Conservation (phyloP, 495 filamentous ascomycete species). For the Baudoinia panamericana region DNA sequence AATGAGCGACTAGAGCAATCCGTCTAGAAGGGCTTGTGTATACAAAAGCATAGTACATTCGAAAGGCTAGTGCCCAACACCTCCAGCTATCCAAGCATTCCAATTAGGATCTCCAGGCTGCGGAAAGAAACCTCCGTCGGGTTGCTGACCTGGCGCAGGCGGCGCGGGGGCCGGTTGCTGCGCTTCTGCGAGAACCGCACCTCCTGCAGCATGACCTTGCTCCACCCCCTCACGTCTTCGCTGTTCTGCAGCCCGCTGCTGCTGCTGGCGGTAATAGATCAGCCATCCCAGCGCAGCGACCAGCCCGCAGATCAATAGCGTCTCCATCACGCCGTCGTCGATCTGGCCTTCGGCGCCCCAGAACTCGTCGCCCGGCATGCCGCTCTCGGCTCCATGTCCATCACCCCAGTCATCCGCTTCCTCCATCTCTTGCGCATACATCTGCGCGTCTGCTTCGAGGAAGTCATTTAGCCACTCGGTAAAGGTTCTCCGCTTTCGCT, state of each 20-base stretch:
- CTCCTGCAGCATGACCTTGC: constrained; percentile 23
- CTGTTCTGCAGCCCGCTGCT: constrained; percentile 36
- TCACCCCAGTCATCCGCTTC: constrained; percentile 32
- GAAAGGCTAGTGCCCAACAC: constrained; percentile 60
- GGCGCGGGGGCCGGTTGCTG: constrained; percentile 25
- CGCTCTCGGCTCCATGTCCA: constrained; percentile 36
- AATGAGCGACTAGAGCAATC: too few species aligned
- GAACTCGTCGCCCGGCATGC: constrained; percentile 37
- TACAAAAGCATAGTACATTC: too few species aligned
- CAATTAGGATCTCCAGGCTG: constrained; percentile 59
- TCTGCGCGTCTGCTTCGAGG: constrained; percentile 55
- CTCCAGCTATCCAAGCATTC: constrained; percentile 61
- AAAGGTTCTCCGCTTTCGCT: constrained; percentile 56
- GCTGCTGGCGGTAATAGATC: constrained; percentile 70
- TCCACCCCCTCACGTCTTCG: constrained; percentile 32
- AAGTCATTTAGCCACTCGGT: constrained; percentile 76
- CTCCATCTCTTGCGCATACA: constrained; percentile 46
- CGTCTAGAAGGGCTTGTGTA: too few species aligned
- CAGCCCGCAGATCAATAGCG: constrained; percentile 65
- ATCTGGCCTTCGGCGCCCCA: constrained; percentile 55
- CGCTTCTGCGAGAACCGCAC: too few species aligned
- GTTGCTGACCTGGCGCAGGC: constrained; percentile 27
- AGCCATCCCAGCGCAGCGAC: constrained; percentile 62
- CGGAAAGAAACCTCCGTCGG: constrained; percentile 57
- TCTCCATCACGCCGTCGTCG: constrained; percentile 70